These are phyloP conservation scores for Phytophthora palmivora DNA, from an alignment of 352 stramenopile genomes.

Conservation along the genomic window DNA sequence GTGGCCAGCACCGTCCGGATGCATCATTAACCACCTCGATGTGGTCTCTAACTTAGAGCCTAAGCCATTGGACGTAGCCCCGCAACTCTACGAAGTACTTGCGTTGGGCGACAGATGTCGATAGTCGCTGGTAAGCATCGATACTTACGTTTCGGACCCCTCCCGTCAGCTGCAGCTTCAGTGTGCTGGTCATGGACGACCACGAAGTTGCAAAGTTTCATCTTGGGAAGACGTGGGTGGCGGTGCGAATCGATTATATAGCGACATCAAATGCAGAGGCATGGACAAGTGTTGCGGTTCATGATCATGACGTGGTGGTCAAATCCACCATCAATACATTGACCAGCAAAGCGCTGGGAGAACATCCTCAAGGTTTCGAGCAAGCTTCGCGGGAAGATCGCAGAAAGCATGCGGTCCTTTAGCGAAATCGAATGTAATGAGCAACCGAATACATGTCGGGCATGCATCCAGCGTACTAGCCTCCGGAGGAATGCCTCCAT, in stretches of 20 bases:
- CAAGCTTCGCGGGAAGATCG: slow-evolving; percentile 22
- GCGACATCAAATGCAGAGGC: slow-evolving; percentile 13
- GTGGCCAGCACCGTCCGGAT: background rate
- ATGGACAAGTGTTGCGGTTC: background rate
- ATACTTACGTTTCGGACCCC: background rate
- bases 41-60: slow-evolving; percentile 7
- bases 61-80: background rate
- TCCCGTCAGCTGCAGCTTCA: slow-evolving; percentile 14
- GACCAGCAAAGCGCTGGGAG: slow-evolving; percentile 7
- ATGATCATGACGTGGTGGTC: slow-evolving; percentile 1
- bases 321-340: no score
- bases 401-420: background rate
- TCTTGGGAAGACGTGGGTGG: slow-evolving; percentile 18
- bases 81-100: slow-evolving; percentile 26
- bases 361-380: slow-evolving; percentile 1
- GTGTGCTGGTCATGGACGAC: slow-evolving; percentile 4
- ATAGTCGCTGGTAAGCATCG: slow-evolving; percentile 11
- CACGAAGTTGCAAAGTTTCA: slow-evolving; percentile 6
- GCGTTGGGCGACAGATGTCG: slow-evolving; percentile 17
- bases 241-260: background rate
- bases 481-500: slow-evolving; percentile 1
- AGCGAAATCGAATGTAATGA: slow-evolving; percentile 7
- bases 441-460: slow-evolving; percentile 6
- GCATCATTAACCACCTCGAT: background rate
- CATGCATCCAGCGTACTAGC: no score